phyloP scores from a whole-genome alignment of 768 basidiomycete species.

The Phlebiopsis flavidoalba region DNA sequence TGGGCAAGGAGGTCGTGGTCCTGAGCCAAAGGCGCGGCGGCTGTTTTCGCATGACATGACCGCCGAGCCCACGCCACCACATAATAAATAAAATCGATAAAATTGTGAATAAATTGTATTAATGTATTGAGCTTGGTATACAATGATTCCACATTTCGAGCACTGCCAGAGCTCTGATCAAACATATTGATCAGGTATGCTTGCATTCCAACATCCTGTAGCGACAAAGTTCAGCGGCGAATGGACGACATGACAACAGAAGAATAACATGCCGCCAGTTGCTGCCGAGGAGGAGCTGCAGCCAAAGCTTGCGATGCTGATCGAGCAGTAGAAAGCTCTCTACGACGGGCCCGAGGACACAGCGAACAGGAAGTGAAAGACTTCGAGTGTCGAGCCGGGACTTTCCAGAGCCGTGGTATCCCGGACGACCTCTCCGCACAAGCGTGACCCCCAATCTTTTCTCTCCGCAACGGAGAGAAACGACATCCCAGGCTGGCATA shows the following conservation, averaged over 20 bases:
- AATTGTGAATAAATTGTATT: not conserved
- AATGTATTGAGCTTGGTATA: constrained; percentile 4
- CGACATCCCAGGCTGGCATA: constrained; percentile 45
- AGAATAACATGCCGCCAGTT: constrained; percentile 18
- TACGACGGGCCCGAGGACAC: constrained; percentile 61
- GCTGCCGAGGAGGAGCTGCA: too few relatives aligned
- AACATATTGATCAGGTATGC: constrained; percentile 61
- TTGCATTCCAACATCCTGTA: constrained; percentile 11
- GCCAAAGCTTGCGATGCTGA: constrained; percentile 54
- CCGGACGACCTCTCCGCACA: not conserved
- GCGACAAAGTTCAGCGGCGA: not conserved
- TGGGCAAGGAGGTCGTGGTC: constrained; percentile 8
- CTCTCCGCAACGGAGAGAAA: constrained; percentile 29
- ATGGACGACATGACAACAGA: not conserved
- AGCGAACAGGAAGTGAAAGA: constrained; percentile 64
- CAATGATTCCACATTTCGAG: constrained; percentile 59
- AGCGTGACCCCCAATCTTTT: constrained; percentile 9
- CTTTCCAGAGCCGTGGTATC: constrained; percentile 28
- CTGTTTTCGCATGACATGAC: constrained; percentile 9
- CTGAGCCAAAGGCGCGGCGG: constrained; percentile 6
- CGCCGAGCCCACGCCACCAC: constrained; percentile 5
- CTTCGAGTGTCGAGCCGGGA: constrained; percentile 46
- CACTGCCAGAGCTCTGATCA: constrained; percentile 68
- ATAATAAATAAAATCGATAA: too few relatives aligned
- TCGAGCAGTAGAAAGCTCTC: constrained; percentile 65